phyloP scores from a whole-genome alignment of 2,329 filamentous ascomycete genomes.

The Aureobasidium namibiae region DNA sequence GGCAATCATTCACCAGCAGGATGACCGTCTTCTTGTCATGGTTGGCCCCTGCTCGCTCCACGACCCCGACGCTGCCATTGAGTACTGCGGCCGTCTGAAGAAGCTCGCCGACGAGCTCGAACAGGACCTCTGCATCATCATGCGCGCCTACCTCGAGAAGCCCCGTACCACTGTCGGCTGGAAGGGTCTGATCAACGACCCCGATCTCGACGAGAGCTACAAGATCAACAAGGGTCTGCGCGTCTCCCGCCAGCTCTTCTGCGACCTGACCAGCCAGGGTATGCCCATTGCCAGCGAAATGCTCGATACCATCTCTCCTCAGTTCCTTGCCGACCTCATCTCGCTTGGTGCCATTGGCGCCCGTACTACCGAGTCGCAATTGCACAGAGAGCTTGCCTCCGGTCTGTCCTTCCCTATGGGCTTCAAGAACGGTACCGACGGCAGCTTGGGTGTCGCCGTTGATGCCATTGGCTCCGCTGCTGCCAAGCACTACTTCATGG shows the following conservation, averaged over 20 bases:
- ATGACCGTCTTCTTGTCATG: constrained; percentile 86
- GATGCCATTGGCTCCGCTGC: constrained; percentile 82
- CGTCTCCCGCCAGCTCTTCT: constrained; percentile 86
- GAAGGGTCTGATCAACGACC: constrained; percentile 99
- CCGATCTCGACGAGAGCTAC: constrained; percentile 93
- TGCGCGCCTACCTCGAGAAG: constrained; percentile 99
- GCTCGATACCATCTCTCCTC: constrained; percentile 96
- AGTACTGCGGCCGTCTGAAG: constrained; percentile 78
- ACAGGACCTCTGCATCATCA: constrained; percentile 81
- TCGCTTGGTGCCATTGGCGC: constrained; percentile 93
- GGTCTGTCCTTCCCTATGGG: constrained; percentile 95
- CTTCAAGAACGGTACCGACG: constrained; percentile 99
- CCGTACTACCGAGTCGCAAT: constrained; percentile 89
- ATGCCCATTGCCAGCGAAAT: constrained; percentile 97
- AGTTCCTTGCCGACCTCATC: constrained; percentile 94
- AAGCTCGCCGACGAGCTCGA: constrained; percentile 69
- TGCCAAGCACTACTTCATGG: constrained; percentile 92
- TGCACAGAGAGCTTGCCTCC: constrained; percentile 91
- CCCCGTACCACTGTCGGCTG: constrained; percentile 95
- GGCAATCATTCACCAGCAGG: constrained; percentile 67
- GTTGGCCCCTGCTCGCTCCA: constrained; percentile 96
- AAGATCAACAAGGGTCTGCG: constrained; percentile 98
- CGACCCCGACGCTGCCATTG: constrained; percentile 77
- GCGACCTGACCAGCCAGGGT: constrained; percentile 74
- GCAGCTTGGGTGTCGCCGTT: constrained; percentile 80